Percentiles rank a stretch among this genome's conserved stretches.
phyloP scores from a whole-genome alignment of 768 basidiomycete species.

The Leccinum broughii region DNA sequence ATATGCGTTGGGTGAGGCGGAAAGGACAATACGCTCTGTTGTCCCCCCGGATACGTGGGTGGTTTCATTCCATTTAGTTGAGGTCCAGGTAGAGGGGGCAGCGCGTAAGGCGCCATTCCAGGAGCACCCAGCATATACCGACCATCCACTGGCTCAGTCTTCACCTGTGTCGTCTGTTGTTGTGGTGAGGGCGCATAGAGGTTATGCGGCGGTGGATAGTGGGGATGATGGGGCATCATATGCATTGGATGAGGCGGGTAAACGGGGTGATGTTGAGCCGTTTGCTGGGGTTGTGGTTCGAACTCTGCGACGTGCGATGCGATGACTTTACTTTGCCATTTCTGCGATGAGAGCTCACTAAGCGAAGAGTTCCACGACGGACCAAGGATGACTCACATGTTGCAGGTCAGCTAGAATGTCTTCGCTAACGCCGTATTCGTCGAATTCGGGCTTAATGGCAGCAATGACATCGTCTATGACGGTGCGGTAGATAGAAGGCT shows the following conservation, averaged over 20 bases:
- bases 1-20: conserved; percentile 37
- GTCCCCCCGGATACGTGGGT: conserved; percentile 55
- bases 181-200: conserved; percentile 45
- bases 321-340: conserved; percentile 95
- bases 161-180: conserved; percentile 51
- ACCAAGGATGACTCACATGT: conserved; percentile 58
- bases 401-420: conserved; percentile 88
- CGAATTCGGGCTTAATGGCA: conserved; percentile 89
- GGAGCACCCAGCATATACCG: conserved; percentile 60
- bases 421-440: conserved; percentile 93
- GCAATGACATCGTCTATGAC: conserved; percentile 97
- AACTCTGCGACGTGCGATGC: conserved; percentile 96
- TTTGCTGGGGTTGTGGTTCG: conserved; percentile 55
- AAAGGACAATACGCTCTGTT: conserved; percentile 60
- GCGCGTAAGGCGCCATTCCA: conserved; percentile 47
- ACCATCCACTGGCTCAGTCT: conserved; percentile 70
- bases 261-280: conserved; percentile 48
- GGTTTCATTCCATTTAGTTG: conserved; percentile 56
- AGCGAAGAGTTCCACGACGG: conserved; percentile 7
- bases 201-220: conserved; percentile 53
- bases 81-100: conserved; percentile 67
- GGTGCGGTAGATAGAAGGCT: conserved; percentile 88
- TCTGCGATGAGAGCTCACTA: conserved; percentile 46
- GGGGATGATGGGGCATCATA: conserved; percentile 54
- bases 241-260: conserved; percentile 65